Conservation (phyloP, 441 rosid genomes). For the Pelargonium australe region DNA sequence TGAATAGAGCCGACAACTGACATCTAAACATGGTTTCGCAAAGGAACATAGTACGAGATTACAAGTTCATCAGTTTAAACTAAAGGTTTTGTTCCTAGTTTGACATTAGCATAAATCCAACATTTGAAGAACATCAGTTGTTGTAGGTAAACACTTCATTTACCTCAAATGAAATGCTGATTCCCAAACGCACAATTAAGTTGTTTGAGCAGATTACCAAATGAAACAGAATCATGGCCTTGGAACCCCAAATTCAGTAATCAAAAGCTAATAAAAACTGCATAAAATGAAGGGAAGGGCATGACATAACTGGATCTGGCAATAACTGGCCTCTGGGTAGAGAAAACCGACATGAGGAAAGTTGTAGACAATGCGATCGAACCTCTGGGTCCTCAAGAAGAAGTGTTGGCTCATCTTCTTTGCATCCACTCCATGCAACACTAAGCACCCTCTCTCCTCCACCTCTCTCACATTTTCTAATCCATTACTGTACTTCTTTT, state of each 20-base stretch:
- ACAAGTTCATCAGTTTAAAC: no score
- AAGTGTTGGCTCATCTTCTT: constrained; percentile 29
- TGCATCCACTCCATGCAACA: constrained; percentile 32
- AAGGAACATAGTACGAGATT: no score
- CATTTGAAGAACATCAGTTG: no score
- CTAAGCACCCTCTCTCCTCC: constrained; percentile 29
- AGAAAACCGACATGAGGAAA: constrained; percentile 38
- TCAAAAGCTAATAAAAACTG: neutral
- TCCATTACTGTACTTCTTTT: constrained; percentile 26
- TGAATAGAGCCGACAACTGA: neutral
- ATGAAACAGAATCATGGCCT: no score
- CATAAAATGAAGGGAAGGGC: neutral
- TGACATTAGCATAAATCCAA: no score
- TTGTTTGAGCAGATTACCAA: no score
- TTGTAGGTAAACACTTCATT: no score
- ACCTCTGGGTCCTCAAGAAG: constrained; percentile 28
- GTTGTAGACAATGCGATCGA: constrained; percentile 33
- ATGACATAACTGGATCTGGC: constrained; percentile 29
- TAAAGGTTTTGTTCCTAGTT: no score
- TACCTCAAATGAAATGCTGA: no score
- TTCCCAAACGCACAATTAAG: no score
- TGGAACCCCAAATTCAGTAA: no score
- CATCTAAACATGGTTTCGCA: no score
- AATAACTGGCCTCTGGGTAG: constrained; percentile 28
- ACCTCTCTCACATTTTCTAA: constrained; percentile 25